phyloP scores from a whole-genome alignment of 1,284 basidiomycete genomes.

The Puccinia hordei region DNA sequence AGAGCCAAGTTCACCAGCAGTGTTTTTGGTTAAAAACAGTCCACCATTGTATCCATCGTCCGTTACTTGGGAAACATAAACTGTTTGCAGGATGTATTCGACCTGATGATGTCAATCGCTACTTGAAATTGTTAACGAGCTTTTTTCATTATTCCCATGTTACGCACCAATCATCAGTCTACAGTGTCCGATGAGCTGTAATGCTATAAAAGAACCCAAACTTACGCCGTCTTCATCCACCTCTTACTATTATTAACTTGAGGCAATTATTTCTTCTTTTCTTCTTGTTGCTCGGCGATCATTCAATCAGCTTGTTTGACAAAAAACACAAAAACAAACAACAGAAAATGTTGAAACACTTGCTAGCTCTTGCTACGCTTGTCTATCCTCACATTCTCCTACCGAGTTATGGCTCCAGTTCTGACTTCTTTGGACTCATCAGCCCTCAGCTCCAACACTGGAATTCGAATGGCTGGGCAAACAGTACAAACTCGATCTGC shows the following conservation, averaged over 20 bases:
- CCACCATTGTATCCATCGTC: not conserved
- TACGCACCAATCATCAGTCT: no score
- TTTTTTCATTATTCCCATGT: no score
- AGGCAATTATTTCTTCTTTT: no score
- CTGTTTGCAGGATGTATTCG: no score
- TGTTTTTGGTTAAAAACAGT: not conserved
- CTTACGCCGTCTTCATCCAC: no score
- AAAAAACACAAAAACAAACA: no score
- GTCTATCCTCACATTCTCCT: not conserved
- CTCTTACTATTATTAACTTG: no score
- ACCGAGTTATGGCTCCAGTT: not conserved
- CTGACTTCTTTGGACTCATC: not conserved
- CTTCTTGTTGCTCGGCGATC: not conserved
- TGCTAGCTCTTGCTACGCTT: not conserved
- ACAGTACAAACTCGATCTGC: constrained; percentile 10
- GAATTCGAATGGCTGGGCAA: not conserved
- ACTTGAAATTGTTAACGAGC: no score
- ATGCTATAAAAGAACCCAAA: no score
- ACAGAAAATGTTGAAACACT: constrained; percentile 2
- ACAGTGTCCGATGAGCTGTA: no score
- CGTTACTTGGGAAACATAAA: not conserved
- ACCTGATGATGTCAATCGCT: no score
- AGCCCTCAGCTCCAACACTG: not conserved
- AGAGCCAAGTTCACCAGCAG: not conserved
- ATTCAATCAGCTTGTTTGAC: not conserved